Percentiles rank a stretch among this genome's conserved stretches.
phyloP scores from a whole-genome alignment of 129 eudicot species.

The Solidago caesia region DNA sequence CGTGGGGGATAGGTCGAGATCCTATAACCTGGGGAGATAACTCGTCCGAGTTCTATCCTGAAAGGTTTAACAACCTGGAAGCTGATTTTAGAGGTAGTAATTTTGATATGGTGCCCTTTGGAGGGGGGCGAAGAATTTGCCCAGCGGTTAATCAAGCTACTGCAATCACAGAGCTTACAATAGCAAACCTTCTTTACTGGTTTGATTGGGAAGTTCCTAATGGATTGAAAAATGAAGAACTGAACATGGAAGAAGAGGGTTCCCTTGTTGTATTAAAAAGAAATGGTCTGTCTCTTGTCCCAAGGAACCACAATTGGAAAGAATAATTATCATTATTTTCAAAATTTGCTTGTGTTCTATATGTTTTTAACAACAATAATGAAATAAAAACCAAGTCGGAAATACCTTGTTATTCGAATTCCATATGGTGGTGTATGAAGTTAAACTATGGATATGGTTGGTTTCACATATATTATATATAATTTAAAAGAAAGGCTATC shows the following conservation, averaged over 20 bases:
- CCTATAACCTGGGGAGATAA: conserved; percentile 24
- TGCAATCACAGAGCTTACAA: conserved; percentile 16
- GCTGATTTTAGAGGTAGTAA: background rate
- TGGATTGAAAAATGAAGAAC: conserved; percentile 18
- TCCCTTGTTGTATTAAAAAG: conserved; percentile 18
- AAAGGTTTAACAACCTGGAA: conserved; percentile 15
- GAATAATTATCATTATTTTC: background rate
- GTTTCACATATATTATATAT: too few relatives aligned
- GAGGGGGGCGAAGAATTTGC: conserved; percentile 33
- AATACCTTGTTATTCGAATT: too few relatives aligned
- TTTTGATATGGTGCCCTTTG: conserved; percentile 27
- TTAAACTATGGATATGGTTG: too few relatives aligned
- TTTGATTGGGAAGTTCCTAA: conserved; percentile 30
- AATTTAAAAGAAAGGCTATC: too few relatives aligned
- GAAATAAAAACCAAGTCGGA: too few relatives aligned
- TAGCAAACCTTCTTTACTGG: conserved; percentile 31
- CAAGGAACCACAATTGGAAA: conserved; percentile 15
- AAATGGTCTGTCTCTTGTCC: conserved; percentile 27
- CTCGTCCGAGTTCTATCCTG: conserved; percentile 20
- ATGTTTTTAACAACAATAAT: too few relatives aligned
- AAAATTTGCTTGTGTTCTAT: too few relatives aligned
- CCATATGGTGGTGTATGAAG: too few relatives aligned
- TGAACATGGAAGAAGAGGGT: conserved; percentile 25
- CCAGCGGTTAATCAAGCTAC: conserved; percentile 36
- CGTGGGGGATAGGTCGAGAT: conserved; percentile 48